Conservation (phyloP, 805 yeast genomes). For the Metschnikowia lunata region DNA sequence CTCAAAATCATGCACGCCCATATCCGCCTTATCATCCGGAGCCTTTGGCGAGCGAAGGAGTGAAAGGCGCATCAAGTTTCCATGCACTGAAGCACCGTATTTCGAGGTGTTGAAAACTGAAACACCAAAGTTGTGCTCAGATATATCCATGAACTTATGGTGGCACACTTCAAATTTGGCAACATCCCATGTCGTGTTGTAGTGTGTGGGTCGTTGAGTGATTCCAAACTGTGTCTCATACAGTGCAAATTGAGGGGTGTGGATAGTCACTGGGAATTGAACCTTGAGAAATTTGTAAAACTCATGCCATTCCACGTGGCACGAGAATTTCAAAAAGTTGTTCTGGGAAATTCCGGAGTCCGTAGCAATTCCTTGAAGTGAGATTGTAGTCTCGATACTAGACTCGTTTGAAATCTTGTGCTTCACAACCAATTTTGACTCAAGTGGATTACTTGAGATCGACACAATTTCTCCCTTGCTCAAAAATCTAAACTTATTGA, state of each 20-base stretch:
- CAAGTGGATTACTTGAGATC: conserved; percentile 50
- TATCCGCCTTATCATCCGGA: conserved; percentile 93
- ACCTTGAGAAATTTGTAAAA: conserved; percentile 85
- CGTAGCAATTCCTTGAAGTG: conserved; percentile 60
- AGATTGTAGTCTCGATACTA: conserved; percentile 60
- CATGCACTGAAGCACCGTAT: conserved; percentile 91
- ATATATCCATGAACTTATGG: conserved; percentile 89
- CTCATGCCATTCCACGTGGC: conserved; percentile 79
- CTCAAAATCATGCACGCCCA: conserved; percentile 79
- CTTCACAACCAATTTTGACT: conserved; percentile 58
- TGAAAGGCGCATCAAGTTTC: conserved; percentile 85
- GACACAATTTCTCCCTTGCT: conserved; percentile 37
- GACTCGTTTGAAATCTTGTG: conserved; percentile 57
- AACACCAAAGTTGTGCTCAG: conserved; percentile 85
- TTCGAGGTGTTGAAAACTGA: conserved; percentile 78
- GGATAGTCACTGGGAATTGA: conserved; percentile 87
- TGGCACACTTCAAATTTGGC: conserved; percentile 96
- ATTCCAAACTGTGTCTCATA: conserved; percentile 94
- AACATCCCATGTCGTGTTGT: conserved; percentile 91
- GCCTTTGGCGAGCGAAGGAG: conserved; percentile 87
- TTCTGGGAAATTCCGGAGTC: conserved; percentile 33
- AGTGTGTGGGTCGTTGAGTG: conserved; percentile 90
- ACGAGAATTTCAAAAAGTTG: conserved; percentile 35
- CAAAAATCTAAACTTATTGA: conserved; percentile 59
- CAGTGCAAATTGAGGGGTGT: conserved; percentile 63